These are phyloP conservation scores for Kuraishia hungarica DNA, from an alignment of 805 yeast species.

Conservation along the genomic window DNA sequence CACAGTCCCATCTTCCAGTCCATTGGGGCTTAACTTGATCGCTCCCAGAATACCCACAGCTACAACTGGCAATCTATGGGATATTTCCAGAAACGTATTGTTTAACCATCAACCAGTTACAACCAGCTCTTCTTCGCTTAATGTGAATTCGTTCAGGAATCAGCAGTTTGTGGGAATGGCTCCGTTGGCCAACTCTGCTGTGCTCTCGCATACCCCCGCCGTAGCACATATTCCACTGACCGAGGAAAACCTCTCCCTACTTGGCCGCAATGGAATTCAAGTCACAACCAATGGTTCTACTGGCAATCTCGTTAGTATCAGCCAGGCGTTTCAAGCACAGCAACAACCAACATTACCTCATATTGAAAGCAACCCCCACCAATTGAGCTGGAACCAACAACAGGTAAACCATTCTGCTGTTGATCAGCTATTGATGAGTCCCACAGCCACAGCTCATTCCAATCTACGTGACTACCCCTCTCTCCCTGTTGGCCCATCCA, in stretches of 20 bases:
- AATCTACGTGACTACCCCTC: not conserved
- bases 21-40: not conserved
- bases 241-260: conserved; percentile 26
- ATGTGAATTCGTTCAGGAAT: not conserved
- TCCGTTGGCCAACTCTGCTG: not conserved
- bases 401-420: not conserved
- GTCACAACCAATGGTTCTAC: not conserved
- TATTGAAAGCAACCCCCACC: not conserved
- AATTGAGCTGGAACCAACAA: not conserved
- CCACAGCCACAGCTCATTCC: not conserved
- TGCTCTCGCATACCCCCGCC: conserved; percentile 1
- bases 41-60: not conserved
- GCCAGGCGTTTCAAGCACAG: not conserved
- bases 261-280: conserved; percentile 4
- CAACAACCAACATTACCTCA: not conserved
- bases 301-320: not conserved
- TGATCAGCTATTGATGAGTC: not conserved
- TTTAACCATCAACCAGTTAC: not conserved
- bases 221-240: conserved; percentile 17
- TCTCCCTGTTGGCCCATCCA: conserved; percentile 5
- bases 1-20: not conserved
- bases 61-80: not conserved
- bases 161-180: not conserved
- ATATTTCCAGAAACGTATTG: not conserved
- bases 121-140: not conserved